Evolutionary conservation across 2,329 filamentous ascomycete species (phyloP).

Genomic region (Penicillium sp.): DNA sequence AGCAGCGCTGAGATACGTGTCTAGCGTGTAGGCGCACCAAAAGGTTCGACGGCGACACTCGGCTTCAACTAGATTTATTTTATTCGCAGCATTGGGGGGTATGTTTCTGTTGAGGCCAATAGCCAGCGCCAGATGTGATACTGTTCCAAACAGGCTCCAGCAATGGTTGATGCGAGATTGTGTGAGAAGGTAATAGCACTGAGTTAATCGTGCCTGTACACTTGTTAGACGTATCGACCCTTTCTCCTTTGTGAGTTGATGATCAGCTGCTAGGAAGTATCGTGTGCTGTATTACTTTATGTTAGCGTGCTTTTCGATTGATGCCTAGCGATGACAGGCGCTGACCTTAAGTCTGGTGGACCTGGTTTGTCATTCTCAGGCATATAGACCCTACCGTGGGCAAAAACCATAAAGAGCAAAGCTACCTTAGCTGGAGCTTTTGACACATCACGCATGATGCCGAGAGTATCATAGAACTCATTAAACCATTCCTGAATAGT

Average conservation of each 20-base stretch:
- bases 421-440: neutral
- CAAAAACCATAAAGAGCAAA: no score
- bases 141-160: conserved; percentile 36
- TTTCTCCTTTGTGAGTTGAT: conserved; percentile 19
- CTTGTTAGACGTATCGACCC: conserved; percentile 33
- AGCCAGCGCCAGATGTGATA: conserved; percentile 32
- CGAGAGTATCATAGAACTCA: neutral
- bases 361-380: no score
- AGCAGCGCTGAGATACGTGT: conserved; percentile 10
- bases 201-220: conserved; percentile 43
- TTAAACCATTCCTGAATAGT: neutral
- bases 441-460: neutral
- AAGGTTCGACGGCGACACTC: conserved; percentile 57
- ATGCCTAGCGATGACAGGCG: no score
- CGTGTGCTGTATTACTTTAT: neutral
- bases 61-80: conserved; percentile 13
- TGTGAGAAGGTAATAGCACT: conserved; percentile 36
- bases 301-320: neutral
- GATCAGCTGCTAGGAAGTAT: neutral
- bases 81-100: neutral
- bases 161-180: conserved; percentile 37
- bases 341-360: no score
- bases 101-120: conserved; percentile 34
- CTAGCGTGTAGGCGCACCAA: conserved; percentile 46
- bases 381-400: no score